Percentiles rank a stretch among this genome's conserved stretches.
Conservation (phyloP, 768 basidiomycete species). For the Thelephora ganbajun region DNA sequence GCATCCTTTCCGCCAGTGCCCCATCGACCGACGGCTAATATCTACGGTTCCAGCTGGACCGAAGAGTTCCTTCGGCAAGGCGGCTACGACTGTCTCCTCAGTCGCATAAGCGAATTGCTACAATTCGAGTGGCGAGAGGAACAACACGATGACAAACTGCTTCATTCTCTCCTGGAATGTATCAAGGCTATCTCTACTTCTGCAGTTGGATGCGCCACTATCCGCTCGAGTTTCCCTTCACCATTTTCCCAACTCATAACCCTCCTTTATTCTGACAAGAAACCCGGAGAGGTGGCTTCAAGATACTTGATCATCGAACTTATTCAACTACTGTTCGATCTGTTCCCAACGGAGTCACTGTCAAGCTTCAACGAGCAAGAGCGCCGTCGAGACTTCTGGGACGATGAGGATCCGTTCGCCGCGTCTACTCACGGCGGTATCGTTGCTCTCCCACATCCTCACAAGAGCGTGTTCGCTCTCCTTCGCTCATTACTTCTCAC, state of each 20-base stretch:
- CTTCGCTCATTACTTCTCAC: conserved; percentile 66
- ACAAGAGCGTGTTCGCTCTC: conserved; percentile 59
- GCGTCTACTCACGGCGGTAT: conserved; percentile 28
- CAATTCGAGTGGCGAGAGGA: conserved; percentile 99
- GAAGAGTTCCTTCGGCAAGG: conserved; percentile 71
- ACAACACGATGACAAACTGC: conserved; percentile 90
- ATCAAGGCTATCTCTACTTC: conserved; percentile 90
- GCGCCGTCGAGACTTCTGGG: conserved; percentile 8
- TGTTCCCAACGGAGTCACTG: conserved; percentile 65
- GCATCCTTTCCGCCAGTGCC: conserved; percentile 6
- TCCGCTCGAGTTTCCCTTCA: conserved; percentile 78
- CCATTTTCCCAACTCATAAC: conserved; percentile 77
- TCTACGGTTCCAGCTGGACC: conserved; percentile 54
- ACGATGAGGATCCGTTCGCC: conserved; percentile 11
- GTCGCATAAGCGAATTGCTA: conserved; percentile 78
- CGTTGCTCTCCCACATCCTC: conserved; percentile 57
- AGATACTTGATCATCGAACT: conserved; percentile 87
- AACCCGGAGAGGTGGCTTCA: conserved; percentile 85
- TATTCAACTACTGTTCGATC: conserved; percentile 73
- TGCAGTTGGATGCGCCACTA: conserved; percentile 75
- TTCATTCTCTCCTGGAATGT: conserved; percentile 86
- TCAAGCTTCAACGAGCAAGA: conserved; percentile 30
- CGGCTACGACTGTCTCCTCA: conserved; percentile 77
- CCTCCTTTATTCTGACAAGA: conserved; percentile 93
- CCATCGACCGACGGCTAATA: neutral